Percentiles rank a stretch among this genome's conserved stretches.
Conservation (phyloP, 257 asterid genomes). For the Echium plantagineum region DNA sequence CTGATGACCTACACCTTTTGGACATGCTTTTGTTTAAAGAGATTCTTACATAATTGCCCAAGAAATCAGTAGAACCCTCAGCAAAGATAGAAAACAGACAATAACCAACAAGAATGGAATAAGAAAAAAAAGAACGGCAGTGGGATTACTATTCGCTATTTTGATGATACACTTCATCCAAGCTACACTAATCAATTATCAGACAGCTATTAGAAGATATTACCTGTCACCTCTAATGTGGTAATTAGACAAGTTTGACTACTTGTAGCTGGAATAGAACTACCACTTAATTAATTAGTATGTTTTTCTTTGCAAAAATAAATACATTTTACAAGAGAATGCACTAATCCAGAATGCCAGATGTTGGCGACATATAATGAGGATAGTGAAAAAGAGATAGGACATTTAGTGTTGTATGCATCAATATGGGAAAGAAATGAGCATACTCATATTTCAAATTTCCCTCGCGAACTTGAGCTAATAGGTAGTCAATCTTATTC, state of each 20-base stretch:
- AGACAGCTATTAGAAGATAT: background rate
- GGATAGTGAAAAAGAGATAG: too few species aligned
- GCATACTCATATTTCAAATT: constrained; percentile 74
- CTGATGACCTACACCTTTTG: background rate
- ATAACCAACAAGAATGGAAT: too few species aligned
- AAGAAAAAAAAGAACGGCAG: background rate
- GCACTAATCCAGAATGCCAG: background rate
- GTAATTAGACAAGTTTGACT: background rate
- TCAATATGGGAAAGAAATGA: background rate
- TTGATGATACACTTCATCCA: background rate
- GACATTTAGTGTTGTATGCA: background rate
- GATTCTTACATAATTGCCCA: too few species aligned
- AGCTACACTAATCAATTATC: background rate
- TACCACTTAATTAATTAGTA: background rate
- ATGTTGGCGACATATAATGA: too few species aligned
- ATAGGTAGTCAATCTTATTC: constrained; percentile 61
- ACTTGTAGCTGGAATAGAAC: background rate
- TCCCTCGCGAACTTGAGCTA: constrained; percentile 50
- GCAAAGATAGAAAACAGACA: too few species aligned
- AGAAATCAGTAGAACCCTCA: too few species aligned
- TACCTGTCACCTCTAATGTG: background rate
- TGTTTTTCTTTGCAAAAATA: background rate
- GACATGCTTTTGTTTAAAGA: background rate
- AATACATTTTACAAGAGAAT: too few species aligned
- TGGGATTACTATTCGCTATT: background rate